Percentiles rank a stretch among this genome's conserved stretches.
These are phyloP conservation scores for Spathaspora hagerdaliae DNA, from an alignment of 805 yeast genomes.

Conservation along the genomic window DNA sequence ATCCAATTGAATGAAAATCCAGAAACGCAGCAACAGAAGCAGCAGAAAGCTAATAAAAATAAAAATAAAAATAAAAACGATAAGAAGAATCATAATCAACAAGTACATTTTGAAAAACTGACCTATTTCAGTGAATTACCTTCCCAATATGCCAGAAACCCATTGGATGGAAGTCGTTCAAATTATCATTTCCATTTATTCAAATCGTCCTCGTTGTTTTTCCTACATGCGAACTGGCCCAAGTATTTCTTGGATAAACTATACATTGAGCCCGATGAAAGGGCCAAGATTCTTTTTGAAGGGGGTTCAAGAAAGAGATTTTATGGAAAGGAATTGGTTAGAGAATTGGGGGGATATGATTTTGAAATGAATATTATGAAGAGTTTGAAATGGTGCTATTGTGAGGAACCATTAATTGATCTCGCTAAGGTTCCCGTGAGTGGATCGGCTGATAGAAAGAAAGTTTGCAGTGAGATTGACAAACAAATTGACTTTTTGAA, in stretches of 20 bases:
- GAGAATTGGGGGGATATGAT: slow-evolving; percentile 25
- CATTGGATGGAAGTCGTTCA: slow-evolving; percentile 14
- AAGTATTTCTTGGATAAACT: slow-evolving; percentile 22
- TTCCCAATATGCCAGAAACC: slow-evolving; percentile 18
- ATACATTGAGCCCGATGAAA: slow-evolving; percentile 19
- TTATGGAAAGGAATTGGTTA: slow-evolving; percentile 19
- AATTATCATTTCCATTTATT: slow-evolving; percentile 29
- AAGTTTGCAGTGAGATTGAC: slow-evolving; percentile 20
- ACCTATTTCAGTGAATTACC: slow-evolving; percentile 11
- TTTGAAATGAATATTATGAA: slow-evolving; percentile 25
- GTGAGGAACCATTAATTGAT: slow-evolving; percentile 18
- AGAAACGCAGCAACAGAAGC: too few species aligned
- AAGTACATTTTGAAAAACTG: not conserved
- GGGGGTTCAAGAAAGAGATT: slow-evolving; percentile 22
- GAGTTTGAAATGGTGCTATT: slow-evolving; percentile 25
- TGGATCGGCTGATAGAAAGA: slow-evolving; percentile 16
- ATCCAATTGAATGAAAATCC: slow-evolving; percentile 13
- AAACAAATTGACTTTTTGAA: slow-evolving; percentile 21
- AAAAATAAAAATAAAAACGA: not conserved
- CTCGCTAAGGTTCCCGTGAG: slow-evolving; percentile 18
- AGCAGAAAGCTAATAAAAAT: too few species aligned
- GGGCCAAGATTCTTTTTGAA: slow-evolving; percentile 20
- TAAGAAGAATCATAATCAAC: not conserved
- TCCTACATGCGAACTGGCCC: slow-evolving; percentile 39
- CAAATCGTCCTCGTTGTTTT: slow-evolving; percentile 22